Evolutionary conservation across 345 rosid genomes (phyloP).

Genomic region (Salix suchowensis): DNA sequence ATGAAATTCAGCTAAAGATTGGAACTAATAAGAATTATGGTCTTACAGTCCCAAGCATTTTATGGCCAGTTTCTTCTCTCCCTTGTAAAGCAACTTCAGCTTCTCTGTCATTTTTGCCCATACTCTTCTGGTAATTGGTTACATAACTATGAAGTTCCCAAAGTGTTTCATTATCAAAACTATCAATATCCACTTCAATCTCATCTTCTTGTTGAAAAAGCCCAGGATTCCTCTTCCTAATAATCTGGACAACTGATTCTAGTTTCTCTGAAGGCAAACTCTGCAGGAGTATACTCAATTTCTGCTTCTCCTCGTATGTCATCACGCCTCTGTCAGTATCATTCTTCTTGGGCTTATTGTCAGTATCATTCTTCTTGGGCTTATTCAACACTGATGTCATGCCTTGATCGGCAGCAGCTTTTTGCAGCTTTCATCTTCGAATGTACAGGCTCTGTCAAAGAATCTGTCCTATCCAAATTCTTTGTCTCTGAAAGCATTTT

Average conservation of each 20-base stretch:
- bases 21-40: constrained; percentile 10
- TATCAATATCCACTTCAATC: constrained; percentile 85
- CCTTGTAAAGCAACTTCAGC: constrained; percentile 35
- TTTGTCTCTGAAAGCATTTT: constrained; percentile 17
- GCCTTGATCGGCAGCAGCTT: constrained; percentile 6
- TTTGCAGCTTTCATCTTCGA: constrained; percentile 18
- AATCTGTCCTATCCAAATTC: constrained; percentile 41
- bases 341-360: constrained; percentile 43
- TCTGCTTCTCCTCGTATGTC: constrained; percentile 83
- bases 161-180: constrained; percentile 71
- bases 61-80: constrained; percentile 33
- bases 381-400: constrained; percentile 35
- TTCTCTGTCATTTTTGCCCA: constrained; percentile 39
- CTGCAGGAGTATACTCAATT: constrained; percentile 63
- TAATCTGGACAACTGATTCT: constrained; percentile 70
- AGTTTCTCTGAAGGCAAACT: constrained; percentile 72
- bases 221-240: constrained; percentile 67
- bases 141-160: constrained; percentile 83
- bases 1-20: background rate
- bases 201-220: constrained; percentile 77
- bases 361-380: constrained; percentile 38
- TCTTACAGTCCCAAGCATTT: constrained; percentile 43
- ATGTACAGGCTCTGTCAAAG: constrained; percentile 35
- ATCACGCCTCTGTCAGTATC: constrained; percentile 47
- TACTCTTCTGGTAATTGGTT: constrained; percentile 38